Evolutionary conservation across 768 basidiomycete species (phyloP).

Genomic region (Pulveroboletus sp.): DNA sequence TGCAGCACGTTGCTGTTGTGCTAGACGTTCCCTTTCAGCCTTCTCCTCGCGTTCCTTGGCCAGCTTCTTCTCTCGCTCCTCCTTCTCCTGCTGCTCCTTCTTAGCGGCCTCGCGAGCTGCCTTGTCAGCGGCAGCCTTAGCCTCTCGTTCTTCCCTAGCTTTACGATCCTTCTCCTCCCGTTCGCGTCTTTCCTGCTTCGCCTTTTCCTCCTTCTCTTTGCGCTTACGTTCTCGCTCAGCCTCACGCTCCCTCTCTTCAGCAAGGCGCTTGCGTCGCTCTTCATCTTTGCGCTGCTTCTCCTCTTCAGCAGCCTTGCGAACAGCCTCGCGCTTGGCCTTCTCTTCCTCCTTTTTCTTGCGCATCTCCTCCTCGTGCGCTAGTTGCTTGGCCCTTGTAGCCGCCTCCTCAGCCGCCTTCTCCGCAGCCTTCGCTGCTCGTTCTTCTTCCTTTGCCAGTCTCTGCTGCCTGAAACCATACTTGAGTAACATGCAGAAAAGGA

Average conservation of each 20-base stretch:
- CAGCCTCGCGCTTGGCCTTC: constrained; percentile 68
- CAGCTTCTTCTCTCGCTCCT: constrained; percentile 63
- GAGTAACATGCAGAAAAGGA: constrained; percentile 3
- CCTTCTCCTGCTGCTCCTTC: constrained; percentile 51
- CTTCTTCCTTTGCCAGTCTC: constrained; percentile 90
- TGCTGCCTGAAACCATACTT: constrained; percentile 56
- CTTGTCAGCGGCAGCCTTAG: constrained; percentile 46
- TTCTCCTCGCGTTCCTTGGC: constrained; percentile 62
- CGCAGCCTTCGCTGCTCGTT: constrained; percentile 75
- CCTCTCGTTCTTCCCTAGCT: constrained; percentile 60
- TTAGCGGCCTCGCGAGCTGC: constrained; percentile 35
- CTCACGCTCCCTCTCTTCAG: constrained; percentile 78
- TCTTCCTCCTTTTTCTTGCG: constrained; percentile 86
- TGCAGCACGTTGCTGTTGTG: constrained; percentile 48
- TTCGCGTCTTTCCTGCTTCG: constrained; percentile 44
- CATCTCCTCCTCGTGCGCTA: constrained; percentile 73
- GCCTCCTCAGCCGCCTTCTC: constrained; percentile 87
- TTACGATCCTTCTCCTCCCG: constrained; percentile 64
- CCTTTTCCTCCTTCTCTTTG: constrained; percentile 68
- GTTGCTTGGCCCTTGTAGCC: constrained; percentile 68
- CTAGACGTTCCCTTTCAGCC: constrained; percentile 42
- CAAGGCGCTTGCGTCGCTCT: constrained; percentile 67
- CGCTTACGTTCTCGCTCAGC: constrained; percentile 70
- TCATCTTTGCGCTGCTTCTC: constrained; percentile 82
- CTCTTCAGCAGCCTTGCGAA: constrained; percentile 74